Evolutionary conservation across 2,329 filamentous ascomycete genomes (phyloP), one percentile per base, ranked within the genome.

Genomic region (Fusarium tupiense): DNA sequence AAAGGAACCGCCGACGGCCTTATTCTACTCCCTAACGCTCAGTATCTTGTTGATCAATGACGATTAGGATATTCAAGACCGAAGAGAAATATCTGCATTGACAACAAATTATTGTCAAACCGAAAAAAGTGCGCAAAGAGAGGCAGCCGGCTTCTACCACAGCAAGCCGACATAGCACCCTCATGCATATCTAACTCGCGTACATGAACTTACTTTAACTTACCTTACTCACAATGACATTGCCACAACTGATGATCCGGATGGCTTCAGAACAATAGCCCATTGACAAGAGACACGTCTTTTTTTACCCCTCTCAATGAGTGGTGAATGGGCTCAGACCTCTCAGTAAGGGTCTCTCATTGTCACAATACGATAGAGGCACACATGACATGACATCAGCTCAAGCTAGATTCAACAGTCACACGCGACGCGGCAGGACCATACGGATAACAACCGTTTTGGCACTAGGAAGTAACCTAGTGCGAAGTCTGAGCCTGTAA

Each of bases 351-450:
- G 60, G 57, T 67, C 56, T 56, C 62, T 67, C n/a, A 52, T 68
- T 29, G 43, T 63, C 44, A 35, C 62, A 33, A 16, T 24, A 38
- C 62, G 50, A 38, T 53, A 54, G 24, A 40, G 20, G 41, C 41
- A 50, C 56, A 59, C 56, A 59, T 59, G 56, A 76, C 73, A 76
- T 76, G 73, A 76, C 71, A 76, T 76, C 67, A 75, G 56, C 43
- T 53, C 52, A 38, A 64, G 54, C 46, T 61, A 65, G 46, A 61
- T 61, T 58, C 40, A 61, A 59, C 14, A 35, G 33, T 41, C 62
- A 54, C 69, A 72, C 64, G 64, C 70, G 69, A 72, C 50, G 61
- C 59, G 61, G 24, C 46, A 40, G 57, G 61, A 38, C 59, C 61
- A 74, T 44, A 65, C 62, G 72, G 72, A 52, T 53, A 54, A 65